Base-by-base conservation (phyloP, 192 early-diverging fungal genomes). In the Neocallimastix lanati region DNA sequence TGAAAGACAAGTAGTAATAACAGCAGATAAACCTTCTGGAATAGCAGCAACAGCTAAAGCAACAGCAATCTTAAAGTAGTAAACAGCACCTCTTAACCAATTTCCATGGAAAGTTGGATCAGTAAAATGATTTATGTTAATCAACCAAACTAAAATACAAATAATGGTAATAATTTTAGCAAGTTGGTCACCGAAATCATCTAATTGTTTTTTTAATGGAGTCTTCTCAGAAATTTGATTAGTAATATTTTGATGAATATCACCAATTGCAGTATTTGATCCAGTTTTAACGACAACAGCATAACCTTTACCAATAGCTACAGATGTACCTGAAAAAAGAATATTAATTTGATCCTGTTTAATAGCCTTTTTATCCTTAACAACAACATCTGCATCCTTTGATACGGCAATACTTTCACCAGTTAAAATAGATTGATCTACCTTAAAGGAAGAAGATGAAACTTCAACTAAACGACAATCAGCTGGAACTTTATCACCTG, bases 21-120 rank as follows among this genome's bases (percentile, higher is more conserved):
- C 94, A 38, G 95, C 98, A n/a, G 95, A 93, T 35, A 99, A 87
- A 79, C 98, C 98, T 88, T 99, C 98, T 81, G 98, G 98, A 83
- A 99, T 99, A 67, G 96, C 96, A 78, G 98, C 96, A 28, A 99
- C 96, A 36, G 96, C 98, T 78, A 99, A 88, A 3, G 98, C 96
- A 77, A 99, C 96, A 29, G 96, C 98, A 76, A 98, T 98, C 87
- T 98, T 98, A 86, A 99, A 99, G 88, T 98, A 98, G 86, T 98
- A 98, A 78, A 99, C 87, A 77, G 96, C 95, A 79, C 98, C 96
- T 81, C 93, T 92, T 80, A 98, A 80, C 96, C 96, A 99, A 36
- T 83, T 88, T 29, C 94, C 95, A 81, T 93, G 89, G 85, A 93
- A 93, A 50, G 91, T 84, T 28, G 92, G 90, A 83, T 99, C 96